Conservation (phyloP, 305 asterid species). For the Fraxinus dipetala region DNA sequence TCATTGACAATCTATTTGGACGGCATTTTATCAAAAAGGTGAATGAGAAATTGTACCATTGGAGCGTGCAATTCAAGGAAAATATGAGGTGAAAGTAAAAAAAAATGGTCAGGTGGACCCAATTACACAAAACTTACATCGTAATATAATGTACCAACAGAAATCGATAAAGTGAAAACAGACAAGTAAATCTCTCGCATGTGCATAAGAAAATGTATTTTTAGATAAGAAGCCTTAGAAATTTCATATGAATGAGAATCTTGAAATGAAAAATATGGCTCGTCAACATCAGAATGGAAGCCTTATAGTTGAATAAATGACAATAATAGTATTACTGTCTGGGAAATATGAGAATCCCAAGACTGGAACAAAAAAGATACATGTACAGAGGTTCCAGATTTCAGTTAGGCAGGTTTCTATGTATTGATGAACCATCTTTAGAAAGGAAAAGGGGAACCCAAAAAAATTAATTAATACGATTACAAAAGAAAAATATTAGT, state of each 20-base stretch:
- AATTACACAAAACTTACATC: not conserved
- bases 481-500: slow-evolving; percentile 40
- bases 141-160: not conserved
- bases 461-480: slow-evolving; percentile 40
- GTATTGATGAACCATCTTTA: slow-evolving; percentile 21
- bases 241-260: not conserved
- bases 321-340: slow-evolving; percentile 17
- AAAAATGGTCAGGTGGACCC: not conserved
- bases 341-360: slow-evolving; percentile 39
- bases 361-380: slow-evolving; percentile 28
- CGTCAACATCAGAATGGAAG: slow-evolving; percentile 22
- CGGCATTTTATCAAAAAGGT: too few species aligned
- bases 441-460: slow-evolving; percentile 27
- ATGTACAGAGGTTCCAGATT: slow-evolving; percentile 44
- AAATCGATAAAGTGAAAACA: not conserved
- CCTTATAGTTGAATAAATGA: slow-evolving; percentile 17
- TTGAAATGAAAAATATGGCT: slow-evolving; percentile 24
- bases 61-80: too few species aligned
- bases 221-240: not conserved
- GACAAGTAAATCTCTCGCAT: not conserved
- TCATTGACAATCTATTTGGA: too few species aligned
- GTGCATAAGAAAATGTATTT: not conserved
- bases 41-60: too few species aligned
- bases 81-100: too few species aligned
- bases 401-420: slow-evolving; percentile 29